These are phyloP conservation scores for Wickerhamomyces xylosicus DNA, from an alignment of 805 yeast species.

Conservation along the genomic window DNA sequence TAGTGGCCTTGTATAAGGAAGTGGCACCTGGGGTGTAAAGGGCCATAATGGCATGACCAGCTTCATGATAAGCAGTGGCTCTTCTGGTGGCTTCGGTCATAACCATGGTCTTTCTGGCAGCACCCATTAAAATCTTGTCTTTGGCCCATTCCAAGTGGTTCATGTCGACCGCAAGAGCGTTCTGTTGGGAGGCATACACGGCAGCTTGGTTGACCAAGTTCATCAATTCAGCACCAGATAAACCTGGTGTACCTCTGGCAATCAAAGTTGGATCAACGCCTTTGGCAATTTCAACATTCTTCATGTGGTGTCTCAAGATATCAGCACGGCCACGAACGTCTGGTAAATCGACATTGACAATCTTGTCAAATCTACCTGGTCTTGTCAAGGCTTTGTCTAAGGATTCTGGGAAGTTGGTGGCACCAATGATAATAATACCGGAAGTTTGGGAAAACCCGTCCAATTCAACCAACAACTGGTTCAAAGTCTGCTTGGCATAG, in stretches of 20 bases:
- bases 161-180: conserved; percentile 87
- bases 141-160: conserved; percentile 97
- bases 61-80: conserved; percentile 97
- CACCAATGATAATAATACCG: conserved; percentile 94
- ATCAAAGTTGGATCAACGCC: conserved; percentile 81
- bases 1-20: conserved; percentile 92
- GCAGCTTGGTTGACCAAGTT: conserved; percentile 98
- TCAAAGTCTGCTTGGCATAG: conserved; percentile 93
- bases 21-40: conserved; percentile 91
- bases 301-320: conserved; percentile 84
- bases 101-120: conserved; percentile 96
- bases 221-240: conserved; percentile 96
- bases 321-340: conserved; percentile 97
- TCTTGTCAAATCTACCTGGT: conserved; percentile 97
- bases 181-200: conserved; percentile 86
- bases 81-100: conserved; percentile 89
- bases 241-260: conserved; percentile 97
- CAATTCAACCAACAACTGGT: conserved; percentile 89
- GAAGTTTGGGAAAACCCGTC: conserved; percentile 91
- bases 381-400: conserved; percentile 94
- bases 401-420: conserved; percentile 96
- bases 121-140: conserved; percentile 96
- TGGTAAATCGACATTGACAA: conserved; percentile 90
- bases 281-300: conserved; percentile 75
- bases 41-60: conserved; percentile 98